Evolutionary conservation across 2,329 filamentous ascomycete species (phyloP).

Genomic region (Huntiella abstrusa): DNA sequence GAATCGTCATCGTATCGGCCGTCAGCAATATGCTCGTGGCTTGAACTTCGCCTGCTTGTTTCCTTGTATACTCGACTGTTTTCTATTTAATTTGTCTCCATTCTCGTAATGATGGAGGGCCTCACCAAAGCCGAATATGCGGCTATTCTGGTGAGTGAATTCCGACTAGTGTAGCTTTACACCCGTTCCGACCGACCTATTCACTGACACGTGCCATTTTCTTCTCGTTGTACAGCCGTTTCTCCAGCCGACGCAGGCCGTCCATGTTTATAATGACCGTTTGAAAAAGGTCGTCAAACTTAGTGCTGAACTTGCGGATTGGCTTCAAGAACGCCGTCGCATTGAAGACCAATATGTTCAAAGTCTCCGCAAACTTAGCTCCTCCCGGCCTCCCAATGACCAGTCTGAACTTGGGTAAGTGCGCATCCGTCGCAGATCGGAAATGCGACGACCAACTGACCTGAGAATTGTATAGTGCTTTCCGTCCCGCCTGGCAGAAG

Average conservation of each 20-base stretch:
- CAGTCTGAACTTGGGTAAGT: slow-evolving; percentile 72
- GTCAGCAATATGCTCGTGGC: slow-evolving; percentile 1
- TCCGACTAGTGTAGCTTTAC: not conserved
- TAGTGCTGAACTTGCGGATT: slow-evolving; percentile 86
- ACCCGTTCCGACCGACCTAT: not conserved
- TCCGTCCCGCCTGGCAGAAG: slow-evolving; percentile 77
- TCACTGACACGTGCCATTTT: not conserved
- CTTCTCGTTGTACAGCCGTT: slow-evolving; percentile 37
- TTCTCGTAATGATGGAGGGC: slow-evolving; percentile 46
- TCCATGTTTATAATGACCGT: slow-evolving; percentile 65
- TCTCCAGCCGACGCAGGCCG: slow-evolving; percentile 66
- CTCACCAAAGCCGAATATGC: slow-evolving; percentile 82
- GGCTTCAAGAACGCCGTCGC: slow-evolving; percentile 87
- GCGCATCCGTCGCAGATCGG: not conserved
- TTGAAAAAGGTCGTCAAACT: slow-evolving; percentile 70
- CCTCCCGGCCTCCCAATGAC: slow-evolving; percentile 54
- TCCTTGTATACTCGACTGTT: not conserved
- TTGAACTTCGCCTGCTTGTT: not conserved
- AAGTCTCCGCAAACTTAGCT: slow-evolving; percentile 61
- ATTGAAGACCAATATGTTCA: slow-evolving; percentile 81
- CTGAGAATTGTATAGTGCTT: slow-evolving; percentile 41
- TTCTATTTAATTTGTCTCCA: not conserved
- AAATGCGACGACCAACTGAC: no score
- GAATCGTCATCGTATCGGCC: not conserved
- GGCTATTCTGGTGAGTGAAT: slow-evolving; percentile 62